Percentiles rank a stretch among this genome's conserved stretches.
These are phyloP conservation scores for Cnidoscolus chayamansa DNA, from an alignment of 441 rosid species.

Conservation along the genomic window DNA sequence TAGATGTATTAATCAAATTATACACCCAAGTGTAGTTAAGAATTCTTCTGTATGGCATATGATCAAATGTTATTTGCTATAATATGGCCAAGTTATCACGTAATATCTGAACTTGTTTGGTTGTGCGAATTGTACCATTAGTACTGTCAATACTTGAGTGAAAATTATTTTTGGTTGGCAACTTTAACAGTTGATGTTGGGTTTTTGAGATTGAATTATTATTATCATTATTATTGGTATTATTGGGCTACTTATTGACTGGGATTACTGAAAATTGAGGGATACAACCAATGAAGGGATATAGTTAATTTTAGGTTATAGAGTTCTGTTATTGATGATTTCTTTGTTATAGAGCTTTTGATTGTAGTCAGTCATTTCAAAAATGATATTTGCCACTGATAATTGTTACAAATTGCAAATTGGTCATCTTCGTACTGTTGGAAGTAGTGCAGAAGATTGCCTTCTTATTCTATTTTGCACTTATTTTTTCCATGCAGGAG, in stretches of 20 bases:
- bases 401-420: too few relatives aligned
- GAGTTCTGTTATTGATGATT: background rate
- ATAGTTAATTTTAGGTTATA: background rate
- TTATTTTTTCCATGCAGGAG: slow-evolving; percentile 41
- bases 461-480: background rate
- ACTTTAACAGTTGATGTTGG: background rate
- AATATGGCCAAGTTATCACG: background rate
- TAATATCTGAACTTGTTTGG: background rate
- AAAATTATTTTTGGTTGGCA: background rate
- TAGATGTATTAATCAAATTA: too few relatives aligned
- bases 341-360: background rate
- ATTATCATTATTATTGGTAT: too few relatives aligned
- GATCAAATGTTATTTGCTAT: background rate
- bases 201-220: background rate
- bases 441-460: background rate
- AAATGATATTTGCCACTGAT: background rate
- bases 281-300: background rate
- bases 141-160: too few relatives aligned
- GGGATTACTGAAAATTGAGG: background rate
- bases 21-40: too few relatives aligned
- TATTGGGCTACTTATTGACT: background rate
- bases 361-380: background rate
- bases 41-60: background rate
- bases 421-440: background rate
- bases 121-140: background rate